Evolutionary conservation across 2,329 filamentous ascomycete species (phyloP).

Genomic region (Thelonectria blattea): DNA sequence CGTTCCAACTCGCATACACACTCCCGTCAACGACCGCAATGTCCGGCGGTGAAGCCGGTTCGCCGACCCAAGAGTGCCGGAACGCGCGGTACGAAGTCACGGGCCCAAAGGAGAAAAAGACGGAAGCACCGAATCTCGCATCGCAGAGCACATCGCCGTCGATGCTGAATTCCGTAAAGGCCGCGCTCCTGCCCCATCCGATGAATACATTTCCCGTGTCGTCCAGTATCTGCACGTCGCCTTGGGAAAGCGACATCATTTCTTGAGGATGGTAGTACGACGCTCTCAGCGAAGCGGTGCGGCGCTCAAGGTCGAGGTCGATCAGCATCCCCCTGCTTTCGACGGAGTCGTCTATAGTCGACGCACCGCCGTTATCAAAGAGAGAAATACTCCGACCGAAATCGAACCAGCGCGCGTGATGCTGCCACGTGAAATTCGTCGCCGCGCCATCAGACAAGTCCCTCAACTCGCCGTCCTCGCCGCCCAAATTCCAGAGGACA

Average conservation of each 20-base stretch:
- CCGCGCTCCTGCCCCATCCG: constrained; percentile 3
- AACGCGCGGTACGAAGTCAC: constrained; percentile 1
- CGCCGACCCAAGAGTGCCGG: constrained; percentile 6
- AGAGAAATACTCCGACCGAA: not conserved
- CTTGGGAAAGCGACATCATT: constrained; percentile 1
- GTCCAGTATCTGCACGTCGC: constrained; percentile 4
- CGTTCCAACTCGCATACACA: constrained; percentile 9
- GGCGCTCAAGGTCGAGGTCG: not conserved
- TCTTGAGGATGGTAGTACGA: constrained; percentile 4
- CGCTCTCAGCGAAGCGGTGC: not conserved
- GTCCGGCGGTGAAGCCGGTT: not conserved
- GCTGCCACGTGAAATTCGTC: constrained; percentile 5
- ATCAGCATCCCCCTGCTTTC: constrained; percentile 7
- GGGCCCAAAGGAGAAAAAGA: not conserved
- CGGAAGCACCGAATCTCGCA: not conserved
- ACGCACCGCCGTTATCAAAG: constrained; percentile 1
- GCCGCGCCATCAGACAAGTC: constrained; percentile 1
- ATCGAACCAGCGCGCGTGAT: constrained; percentile 1
- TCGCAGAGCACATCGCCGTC: constrained; percentile 2
- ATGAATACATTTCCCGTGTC: constrained; percentile 6
- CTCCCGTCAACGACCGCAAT: not conserved
- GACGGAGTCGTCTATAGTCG: not conserved
- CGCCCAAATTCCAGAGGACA: constrained; percentile 2
- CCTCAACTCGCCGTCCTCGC: not conserved
- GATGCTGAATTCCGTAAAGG: not conserved